Conservation (phyloP, 768 basidiomycete genomes). For the Lactarius quietus region DNA sequence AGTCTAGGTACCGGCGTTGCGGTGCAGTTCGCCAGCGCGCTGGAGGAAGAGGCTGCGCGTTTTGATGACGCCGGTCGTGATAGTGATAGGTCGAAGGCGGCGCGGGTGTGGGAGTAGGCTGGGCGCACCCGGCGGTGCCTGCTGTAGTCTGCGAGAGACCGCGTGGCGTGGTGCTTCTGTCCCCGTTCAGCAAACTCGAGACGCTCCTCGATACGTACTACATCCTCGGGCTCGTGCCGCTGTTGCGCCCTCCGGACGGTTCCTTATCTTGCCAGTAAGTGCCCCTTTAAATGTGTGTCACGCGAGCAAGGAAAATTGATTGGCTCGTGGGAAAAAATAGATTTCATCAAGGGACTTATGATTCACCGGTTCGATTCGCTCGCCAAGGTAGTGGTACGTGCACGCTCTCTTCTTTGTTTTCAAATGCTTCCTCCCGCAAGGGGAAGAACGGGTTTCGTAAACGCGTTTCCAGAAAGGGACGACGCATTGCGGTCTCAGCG, state of each 20-base stretch:
- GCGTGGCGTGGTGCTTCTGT: constrained; percentile 41
- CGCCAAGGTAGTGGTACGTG: constrained; percentile 55
- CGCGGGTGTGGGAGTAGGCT: too few species aligned
- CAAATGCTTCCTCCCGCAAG: neutral
- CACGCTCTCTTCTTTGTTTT: neutral
- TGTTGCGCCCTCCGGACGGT: constrained; percentile 69
- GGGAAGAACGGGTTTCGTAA: neutral
- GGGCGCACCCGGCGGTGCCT: neutral
- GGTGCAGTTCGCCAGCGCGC: constrained; percentile 39
- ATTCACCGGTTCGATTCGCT: constrained; percentile 62
- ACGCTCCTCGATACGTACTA: constrained; percentile 65
- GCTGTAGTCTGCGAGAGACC: constrained; percentile 32
- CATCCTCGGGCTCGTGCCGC: constrained; percentile 61
- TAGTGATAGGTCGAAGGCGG: neutral
- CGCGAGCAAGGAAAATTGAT: neutral
- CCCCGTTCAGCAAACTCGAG: constrained; percentile 37
- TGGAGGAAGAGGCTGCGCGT: constrained; percentile 31
- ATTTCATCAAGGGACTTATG: constrained; percentile 52
- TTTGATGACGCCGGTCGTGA: constrained; percentile 29
- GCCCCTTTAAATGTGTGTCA: constrained; percentile 2
- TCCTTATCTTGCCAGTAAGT: constrained; percentile 61
- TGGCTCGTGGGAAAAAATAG: constrained; percentile 32
- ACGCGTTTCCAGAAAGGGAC: constrained; percentile 3
- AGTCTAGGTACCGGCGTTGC: constrained; percentile 86
- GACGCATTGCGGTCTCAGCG: neutral